A percentile compares a stretch with the other conserved stretches of the same genome.
Conservation (phyloP, 2,329 filamentous ascomycete species). For the Penicillium occitanis region DNA sequence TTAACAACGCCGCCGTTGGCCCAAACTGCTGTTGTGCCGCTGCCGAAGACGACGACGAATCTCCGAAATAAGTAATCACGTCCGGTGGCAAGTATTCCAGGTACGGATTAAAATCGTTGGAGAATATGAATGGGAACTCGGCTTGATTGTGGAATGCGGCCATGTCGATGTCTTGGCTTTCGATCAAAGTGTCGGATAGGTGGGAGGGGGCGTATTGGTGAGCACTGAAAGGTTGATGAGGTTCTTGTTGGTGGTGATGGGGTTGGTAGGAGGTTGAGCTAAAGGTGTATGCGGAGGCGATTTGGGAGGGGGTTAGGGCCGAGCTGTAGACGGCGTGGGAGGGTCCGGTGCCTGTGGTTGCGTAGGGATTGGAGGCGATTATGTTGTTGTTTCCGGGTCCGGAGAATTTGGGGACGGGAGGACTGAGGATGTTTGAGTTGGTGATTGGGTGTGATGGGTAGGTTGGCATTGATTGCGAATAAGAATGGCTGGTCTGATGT, state of each 20-base stretch:
- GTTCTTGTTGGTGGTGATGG: background rate
- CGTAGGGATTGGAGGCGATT: constrained; percentile 1
- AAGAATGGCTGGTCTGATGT: constrained; percentile 26
- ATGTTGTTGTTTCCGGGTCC: constrained; percentile 6
- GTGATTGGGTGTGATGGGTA: constrained; percentile 2
- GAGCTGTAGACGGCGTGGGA: constrained; percentile 9
- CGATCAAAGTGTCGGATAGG: constrained; percentile 61
- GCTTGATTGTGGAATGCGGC: constrained; percentile 53
- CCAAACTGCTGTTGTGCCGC: background rate
- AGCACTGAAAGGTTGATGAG: too few relatives aligned
- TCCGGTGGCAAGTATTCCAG: constrained; percentile 71
- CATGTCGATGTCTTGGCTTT: constrained; percentile 76
- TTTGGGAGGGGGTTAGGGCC: constrained; percentile 2
- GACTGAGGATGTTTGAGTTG: background rate
- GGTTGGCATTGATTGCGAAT: constrained; percentile 36
- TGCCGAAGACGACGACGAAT: constrained; percentile 29
- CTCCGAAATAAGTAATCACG: constrained; percentile 57
- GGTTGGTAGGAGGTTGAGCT: constrained; percentile 4
- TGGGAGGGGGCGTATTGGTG: constrained; percentile 22
- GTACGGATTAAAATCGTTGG: constrained; percentile 69
- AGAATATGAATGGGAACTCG: constrained; percentile 41
- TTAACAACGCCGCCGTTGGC: background rate
- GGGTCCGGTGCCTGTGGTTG: background rate
- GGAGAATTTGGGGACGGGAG: constrained; percentile 12
- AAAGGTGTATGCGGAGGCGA: constrained; percentile 12